phyloP scores from a whole-genome alignment of 2,329 filamentous ascomycete species.

The Fusarium chaquense region DNA sequence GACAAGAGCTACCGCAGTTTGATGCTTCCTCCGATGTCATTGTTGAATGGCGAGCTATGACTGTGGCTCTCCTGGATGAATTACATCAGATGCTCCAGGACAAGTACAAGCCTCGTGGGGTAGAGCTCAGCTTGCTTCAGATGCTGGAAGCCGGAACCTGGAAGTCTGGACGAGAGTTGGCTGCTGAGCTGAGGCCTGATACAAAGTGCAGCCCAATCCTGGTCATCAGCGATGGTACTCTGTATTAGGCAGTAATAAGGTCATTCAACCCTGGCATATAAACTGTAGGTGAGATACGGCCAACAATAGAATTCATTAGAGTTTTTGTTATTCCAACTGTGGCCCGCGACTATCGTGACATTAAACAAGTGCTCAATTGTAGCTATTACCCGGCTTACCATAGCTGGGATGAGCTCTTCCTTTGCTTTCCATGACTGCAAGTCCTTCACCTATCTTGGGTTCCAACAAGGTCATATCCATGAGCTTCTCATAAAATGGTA shows the following conservation, averaged over 20 bases:
- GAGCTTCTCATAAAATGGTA: slow-evolving; percentile 51
- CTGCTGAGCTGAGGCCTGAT: slow-evolving; percentile 80
- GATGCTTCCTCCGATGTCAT: slow-evolving; percentile 67
- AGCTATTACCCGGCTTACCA: not conserved
- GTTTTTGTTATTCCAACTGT: not conserved
- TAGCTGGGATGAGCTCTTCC: slow-evolving; percentile 39
- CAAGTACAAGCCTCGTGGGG: slow-evolving; percentile 48
- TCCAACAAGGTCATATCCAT: slow-evolving; percentile 50
- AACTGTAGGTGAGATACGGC: rapidly evolving
- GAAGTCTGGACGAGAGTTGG: slow-evolving; percentile 81
- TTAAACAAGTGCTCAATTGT: not conserved
- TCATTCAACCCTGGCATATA: rapidly evolving
- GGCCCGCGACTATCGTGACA: rapidly evolving
- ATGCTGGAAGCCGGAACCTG: slow-evolving; percentile 66
- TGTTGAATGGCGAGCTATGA: slow-evolving; percentile 71
- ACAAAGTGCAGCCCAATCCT: slow-evolving; percentile 87
- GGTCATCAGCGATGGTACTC: slow-evolving; percentile 30
- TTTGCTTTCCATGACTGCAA: slow-evolving; percentile 47
- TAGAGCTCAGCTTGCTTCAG: slow-evolving; percentile 59
- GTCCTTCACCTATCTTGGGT: slow-evolving; percentile 35
- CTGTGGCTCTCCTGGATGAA: slow-evolving; percentile 66
- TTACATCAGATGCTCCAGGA: slow-evolving; percentile 53
- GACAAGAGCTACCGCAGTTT: slow-evolving; percentile 62
- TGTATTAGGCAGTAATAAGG: not conserved
- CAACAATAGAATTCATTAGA: too few relatives aligned